phyloP scores from a whole-genome alignment of 768 basidiomycete species.

The Artomyces pyxidatus region DNA sequence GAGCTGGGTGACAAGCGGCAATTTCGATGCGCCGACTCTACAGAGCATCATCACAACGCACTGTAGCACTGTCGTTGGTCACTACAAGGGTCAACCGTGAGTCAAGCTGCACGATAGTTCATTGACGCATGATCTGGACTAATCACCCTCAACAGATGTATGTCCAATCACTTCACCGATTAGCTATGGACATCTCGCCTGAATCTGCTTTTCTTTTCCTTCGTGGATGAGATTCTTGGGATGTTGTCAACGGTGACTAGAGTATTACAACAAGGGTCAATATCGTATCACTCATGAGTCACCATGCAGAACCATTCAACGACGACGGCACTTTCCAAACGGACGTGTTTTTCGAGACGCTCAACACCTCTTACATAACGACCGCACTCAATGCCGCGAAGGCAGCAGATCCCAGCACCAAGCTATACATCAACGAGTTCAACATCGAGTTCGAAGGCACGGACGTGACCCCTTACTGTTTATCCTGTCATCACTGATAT shows the following conservation, averaged over 20 bases:
- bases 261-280: no score
- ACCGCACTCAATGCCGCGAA: conserved; percentile 45
- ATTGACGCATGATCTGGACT: background rate
- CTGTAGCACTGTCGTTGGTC: conserved; percentile 27
- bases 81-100: conserved; percentile 33
- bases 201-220: conserved; percentile 7
- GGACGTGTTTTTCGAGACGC: conserved; percentile 44
- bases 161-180: background rate
- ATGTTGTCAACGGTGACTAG: conserved; percentile 40
- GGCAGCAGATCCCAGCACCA: conserved; percentile 44
- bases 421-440: conserved; percentile 46
- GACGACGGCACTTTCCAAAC: conserved; percentile 50
- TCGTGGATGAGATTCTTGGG: conserved; percentile 33
- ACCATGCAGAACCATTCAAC: conserved; percentile 39
- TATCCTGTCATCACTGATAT: background rate
- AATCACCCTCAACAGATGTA: background rate
- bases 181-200: background rate
- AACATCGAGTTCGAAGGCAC: conserved; percentile 24
- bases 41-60: conserved; percentile 27
- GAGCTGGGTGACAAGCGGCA: conserved; percentile 27
- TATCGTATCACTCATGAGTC: background rate
- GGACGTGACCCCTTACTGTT: background rate
- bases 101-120: conserved; percentile 10
- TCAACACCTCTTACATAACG: conserved; percentile 39
- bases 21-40: conserved; percentile 23